Conservation (phyloP, 176 grass and related monocot genomes). For the Carex parvula region DNA sequence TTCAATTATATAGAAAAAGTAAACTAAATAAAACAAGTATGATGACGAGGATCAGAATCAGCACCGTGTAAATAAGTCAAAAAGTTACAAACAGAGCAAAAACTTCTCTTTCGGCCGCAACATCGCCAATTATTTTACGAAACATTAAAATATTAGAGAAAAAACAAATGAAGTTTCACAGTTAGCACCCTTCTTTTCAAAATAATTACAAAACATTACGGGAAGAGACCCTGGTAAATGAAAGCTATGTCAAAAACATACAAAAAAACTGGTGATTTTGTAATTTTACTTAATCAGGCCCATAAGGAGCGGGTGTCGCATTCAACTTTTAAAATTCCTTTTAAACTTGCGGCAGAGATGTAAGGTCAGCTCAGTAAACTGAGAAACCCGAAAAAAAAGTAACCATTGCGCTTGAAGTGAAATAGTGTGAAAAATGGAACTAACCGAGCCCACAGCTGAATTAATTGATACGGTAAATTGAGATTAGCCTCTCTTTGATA, state of each 20-base stretch:
- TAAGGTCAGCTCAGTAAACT: slow-evolving; percentile 8
- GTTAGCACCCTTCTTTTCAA: background rate
- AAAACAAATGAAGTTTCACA: background rate
- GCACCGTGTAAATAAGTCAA: slow-evolving; percentile 13
- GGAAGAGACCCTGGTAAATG: background rate
- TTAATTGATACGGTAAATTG: background rate
- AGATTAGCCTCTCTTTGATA: background rate
- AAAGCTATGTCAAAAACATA: background rate
- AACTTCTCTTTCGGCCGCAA: slow-evolving; percentile 9
- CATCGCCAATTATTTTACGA: slow-evolving; percentile 6
- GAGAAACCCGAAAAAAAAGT: background rate
- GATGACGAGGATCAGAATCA: slow-evolving; percentile 25
- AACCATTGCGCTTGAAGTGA: background rate
- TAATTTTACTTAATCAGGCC: background rate
- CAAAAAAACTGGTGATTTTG: background rate
- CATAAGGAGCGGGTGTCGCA: background rate
- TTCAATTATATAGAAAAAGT: slow-evolving; percentile 2
- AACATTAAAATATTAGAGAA: slow-evolving; percentile 9
- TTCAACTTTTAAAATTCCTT: slow-evolving; percentile 13
- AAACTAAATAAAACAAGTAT: slow-evolving; percentile 1
- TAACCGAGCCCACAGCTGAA: background rate
- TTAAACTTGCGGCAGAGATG: background rate
- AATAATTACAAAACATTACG: background rate
- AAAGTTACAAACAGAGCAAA: slow-evolving; percentile 5
- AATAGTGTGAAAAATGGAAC: background rate